Evolutionary conservation across 768 basidiomycete genomes (phyloP).

Genomic region (Suillus subluteus): DNA sequence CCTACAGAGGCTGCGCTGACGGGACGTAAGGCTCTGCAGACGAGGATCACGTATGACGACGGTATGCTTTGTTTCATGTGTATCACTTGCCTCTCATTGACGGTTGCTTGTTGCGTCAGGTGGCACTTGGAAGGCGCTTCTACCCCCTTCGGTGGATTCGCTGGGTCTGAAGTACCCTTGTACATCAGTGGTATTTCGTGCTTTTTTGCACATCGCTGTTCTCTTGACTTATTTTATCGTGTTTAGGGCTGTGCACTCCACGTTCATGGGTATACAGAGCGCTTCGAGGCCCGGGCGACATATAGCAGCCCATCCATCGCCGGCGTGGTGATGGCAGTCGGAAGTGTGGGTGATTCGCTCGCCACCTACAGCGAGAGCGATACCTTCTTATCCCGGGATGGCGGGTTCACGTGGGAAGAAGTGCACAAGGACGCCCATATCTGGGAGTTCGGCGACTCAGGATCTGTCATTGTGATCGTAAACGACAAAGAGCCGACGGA

Average conservation of each 20-base stretch:
- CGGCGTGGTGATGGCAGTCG: slow-evolving; percentile 94
- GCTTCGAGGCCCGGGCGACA: slow-evolving; percentile 86
- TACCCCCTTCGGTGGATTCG: slow-evolving; percentile 77
- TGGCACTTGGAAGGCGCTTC: slow-evolving; percentile 84
- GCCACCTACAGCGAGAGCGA: slow-evolving; percentile 84
- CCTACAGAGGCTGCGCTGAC: slow-evolving; percentile 72
- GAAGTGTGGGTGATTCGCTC: slow-evolving; percentile 88
- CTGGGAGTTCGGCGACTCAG: slow-evolving; percentile 98
- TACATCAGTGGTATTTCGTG: slow-evolving; percentile 51
- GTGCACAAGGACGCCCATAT: slow-evolving; percentile 97
- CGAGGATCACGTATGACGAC: slow-evolving; percentile 94
- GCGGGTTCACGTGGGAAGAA: slow-evolving; percentile 97
- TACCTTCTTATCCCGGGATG: slow-evolving; percentile 95
- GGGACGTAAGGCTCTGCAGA: slow-evolving; percentile 78
- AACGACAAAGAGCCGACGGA: slow-evolving; percentile 96
- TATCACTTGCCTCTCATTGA: background rate
- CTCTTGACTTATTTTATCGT: slow-evolving; percentile 17
- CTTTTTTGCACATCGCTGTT: no score
- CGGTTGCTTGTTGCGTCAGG: slow-evolving; percentile 43
- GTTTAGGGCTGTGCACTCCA: slow-evolving; percentile 81
- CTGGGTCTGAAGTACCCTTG: slow-evolving; percentile 75
- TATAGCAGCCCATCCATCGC: slow-evolving; percentile 91
- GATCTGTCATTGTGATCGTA: slow-evolving; percentile 89
- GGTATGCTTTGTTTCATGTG: slow-evolving; percentile 49
- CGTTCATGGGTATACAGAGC: slow-evolving; percentile 95